These are phyloP conservation scores for Solanum ossicruentum DNA, from an alignment of 257 asterid genomes.

Conservation along the genomic window DNA sequence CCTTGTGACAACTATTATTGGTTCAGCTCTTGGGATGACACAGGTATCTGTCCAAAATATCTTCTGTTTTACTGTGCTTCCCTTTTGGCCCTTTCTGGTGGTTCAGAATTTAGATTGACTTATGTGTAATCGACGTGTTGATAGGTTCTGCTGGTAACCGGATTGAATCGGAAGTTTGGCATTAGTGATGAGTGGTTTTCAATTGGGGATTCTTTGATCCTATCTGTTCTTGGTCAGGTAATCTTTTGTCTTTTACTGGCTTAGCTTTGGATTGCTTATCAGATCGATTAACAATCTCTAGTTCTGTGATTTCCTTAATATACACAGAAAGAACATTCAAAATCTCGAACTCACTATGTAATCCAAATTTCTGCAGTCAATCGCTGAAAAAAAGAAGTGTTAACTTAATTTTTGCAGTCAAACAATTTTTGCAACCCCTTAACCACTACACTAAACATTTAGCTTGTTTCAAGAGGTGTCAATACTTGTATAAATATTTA, in stretches of 20 bases:
- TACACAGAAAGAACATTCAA: background rate
- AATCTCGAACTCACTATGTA: background rate
- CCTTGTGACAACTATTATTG: constrained; percentile 54
- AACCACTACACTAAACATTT: no score
- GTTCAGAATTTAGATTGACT: background rate
- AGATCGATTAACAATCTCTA: background rate
- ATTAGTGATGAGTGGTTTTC: constrained; percentile 96
- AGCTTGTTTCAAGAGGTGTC: no score
- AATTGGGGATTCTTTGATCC: constrained; percentile 79
- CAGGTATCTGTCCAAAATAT: constrained; percentile 35
- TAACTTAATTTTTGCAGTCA: no score
- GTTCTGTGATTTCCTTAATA: background rate
- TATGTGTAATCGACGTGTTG: background rate
- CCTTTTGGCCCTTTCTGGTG: background rate
- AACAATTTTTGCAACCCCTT: no score
- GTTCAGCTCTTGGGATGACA: constrained; percentile 79
- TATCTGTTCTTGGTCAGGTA: constrained; percentile 95
- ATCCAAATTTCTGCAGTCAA: background rate
- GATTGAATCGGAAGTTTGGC: constrained; percentile 63
- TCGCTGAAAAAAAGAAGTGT: background rate
- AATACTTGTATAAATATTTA: no score
- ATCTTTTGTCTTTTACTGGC: background rate
- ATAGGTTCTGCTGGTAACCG: constrained; percentile 82
- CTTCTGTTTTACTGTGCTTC: background rate
- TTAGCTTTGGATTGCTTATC: background rate